These are phyloP conservation scores for Trapa incisa DNA, from an alignment of 345 rosid species.

Conservation along the genomic window DNA sequence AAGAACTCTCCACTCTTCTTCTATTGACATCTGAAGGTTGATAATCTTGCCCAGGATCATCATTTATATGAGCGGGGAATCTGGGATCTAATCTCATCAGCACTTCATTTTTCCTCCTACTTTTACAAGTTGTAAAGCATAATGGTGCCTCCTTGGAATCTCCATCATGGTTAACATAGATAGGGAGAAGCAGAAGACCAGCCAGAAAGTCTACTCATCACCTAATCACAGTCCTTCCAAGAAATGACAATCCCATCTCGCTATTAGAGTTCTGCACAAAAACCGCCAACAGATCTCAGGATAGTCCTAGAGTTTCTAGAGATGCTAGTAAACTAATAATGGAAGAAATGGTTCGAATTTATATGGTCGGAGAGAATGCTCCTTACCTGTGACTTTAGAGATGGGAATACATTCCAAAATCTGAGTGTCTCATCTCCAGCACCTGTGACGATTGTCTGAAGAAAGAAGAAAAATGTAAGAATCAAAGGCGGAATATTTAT, in stretches of 20 bases:
- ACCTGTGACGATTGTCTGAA: constrained; percentile 93
- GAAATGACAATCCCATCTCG: constrained; percentile 63
- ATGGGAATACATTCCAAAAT: constrained; percentile 97
- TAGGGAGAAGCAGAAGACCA: background rate
- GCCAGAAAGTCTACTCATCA: constrained; percentile 13
- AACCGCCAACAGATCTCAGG: background rate
- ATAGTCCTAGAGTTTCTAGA: background rate
- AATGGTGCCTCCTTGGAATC: background rate
- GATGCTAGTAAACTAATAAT: background rate
- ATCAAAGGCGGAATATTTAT: background rate
- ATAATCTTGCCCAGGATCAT: too few relatives aligned
- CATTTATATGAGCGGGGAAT: too few relatives aligned
- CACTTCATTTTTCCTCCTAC: background rate
- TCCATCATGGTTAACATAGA: background rate
- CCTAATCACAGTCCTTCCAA: constrained; percentile 73
- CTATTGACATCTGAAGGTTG: too few relatives aligned
- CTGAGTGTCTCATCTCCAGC: constrained; percentile 97
- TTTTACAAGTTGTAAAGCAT: constrained; percentile 1
- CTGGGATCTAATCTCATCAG: background rate
- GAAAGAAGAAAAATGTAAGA: background rate
- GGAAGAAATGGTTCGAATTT: background rate
- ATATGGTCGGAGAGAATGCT: background rate
- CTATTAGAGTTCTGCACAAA: constrained; percentile 55
- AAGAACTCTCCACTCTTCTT: too few relatives aligned
- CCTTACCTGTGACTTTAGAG: constrained; percentile 81